Evolutionary conservation across 2,329 filamentous ascomycete species (phyloP), one percentile per base, ranked within the genome.

Genomic region (Leptographium wingfieldii): DNA sequence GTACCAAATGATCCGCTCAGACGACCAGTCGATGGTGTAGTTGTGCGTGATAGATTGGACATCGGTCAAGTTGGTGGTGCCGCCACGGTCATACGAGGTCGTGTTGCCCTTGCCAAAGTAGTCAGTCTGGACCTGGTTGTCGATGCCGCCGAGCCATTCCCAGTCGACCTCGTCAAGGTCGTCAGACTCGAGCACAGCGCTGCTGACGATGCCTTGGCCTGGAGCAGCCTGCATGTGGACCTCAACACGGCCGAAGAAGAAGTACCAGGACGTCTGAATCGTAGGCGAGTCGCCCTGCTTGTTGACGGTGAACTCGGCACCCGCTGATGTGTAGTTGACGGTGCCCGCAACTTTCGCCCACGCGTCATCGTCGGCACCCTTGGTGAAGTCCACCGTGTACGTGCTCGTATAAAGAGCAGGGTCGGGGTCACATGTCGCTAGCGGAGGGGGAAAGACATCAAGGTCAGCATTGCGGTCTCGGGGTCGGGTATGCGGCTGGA

Each of bases 81-180:
- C 60, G 68, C 82, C 86, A 63, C 87, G 85, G 73, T 90, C 83
- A 72, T 84, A 90, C 61, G 79, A 79, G 22, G 79, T 80, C 58
- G 81, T 84, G 73, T 88, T 75, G 61, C 87, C 87, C 77, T 89
- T 87, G 75, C 84, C 82, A 73, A 88, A 89, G 76, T 90, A 95
- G 76, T 95, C 95, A 70, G 84, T 87, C 76, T 96, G 92, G 38
- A 92, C 91, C 70, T 92, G 79, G 40, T 77, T 73, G 65, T 80
- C 75, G 69, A 90, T 82, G 59, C 84, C 85, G 61, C 92, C 94
- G 61, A 97, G 80, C 87, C 90, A 96, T 74, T 97, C 92, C 61
- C 60, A 58, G 66, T 81, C 79, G 59, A 81, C 74, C 70, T 82
- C 79, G 64, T 81, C 79, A 1, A 79, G 71, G 61, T 74, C 73